Percentiles rank a stretch among this genome's conserved stretches.
Evolutionary conservation across 257 asterid genomes (phyloP).

Genomic region (Catharanthus roseus): DNA sequence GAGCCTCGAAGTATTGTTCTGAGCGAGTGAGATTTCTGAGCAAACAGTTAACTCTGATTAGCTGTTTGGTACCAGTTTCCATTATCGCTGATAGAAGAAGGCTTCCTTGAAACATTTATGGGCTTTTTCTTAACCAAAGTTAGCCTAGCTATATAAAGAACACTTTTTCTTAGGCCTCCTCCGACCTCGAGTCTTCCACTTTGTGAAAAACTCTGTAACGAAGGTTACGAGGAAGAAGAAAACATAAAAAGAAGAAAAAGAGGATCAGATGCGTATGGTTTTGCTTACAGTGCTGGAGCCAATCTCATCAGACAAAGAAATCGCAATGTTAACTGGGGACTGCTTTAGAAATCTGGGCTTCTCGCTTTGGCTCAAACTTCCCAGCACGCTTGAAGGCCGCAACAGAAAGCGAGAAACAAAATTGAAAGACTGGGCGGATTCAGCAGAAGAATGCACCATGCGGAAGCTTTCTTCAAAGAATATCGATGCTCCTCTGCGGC

Average conservation of each 20-base stretch:
- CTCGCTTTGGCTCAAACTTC: neutral
- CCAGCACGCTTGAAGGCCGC: neutral
- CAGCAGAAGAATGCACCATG: constrained; percentile 17
- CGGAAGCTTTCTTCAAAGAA: constrained; percentile 27
- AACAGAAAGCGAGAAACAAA: neutral
- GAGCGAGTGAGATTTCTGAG: constrained; percentile 41
- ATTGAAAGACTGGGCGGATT: neutral
- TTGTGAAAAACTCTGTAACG: neutral
- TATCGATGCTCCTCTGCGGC: constrained; percentile 19
- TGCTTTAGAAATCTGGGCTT: neutral
- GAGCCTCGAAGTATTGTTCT: constrained; percentile 36
- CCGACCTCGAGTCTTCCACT: neutral
- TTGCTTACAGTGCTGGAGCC: neutral
- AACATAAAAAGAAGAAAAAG: neutral
- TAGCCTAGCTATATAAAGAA: neutral
- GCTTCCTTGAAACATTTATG: constrained; percentile 3
- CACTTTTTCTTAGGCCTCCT: too few species aligned
- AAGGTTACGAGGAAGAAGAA: neutral
- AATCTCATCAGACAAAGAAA: neutral
- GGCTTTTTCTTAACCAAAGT: neutral
- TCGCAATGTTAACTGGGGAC: neutral
- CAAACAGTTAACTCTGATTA: constrained; percentile 52
- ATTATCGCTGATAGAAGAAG: constrained; percentile 8
- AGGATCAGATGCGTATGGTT: too few species aligned
- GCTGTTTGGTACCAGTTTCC: constrained; percentile 28